Percentiles rank a stretch among this genome's conserved stretches.
phyloP scores from a whole-genome alignment of 768 basidiomycete genomes.

The Podaxis pistillaris region DNA sequence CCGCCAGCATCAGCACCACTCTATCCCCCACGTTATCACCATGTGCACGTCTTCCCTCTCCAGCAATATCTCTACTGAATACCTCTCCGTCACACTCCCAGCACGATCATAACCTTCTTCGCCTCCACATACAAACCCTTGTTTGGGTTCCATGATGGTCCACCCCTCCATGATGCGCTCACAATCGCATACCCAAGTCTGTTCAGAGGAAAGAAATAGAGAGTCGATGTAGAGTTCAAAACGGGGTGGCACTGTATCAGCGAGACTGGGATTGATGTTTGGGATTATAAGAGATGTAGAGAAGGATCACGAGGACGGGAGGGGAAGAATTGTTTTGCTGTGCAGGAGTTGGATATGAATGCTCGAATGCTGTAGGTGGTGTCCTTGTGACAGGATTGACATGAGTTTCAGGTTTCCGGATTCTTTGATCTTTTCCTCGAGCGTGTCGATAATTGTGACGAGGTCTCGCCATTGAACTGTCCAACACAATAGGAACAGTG shows the following conservation, averaged over 20 bases:
- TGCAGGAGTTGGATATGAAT: constrained; percentile 64
- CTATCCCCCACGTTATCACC: not conserved
- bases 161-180: constrained; percentile 85
- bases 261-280: constrained; percentile 80
- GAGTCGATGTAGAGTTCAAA: constrained; percentile 79
- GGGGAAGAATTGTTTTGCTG: constrained; percentile 77
- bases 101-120: constrained; percentile 74
- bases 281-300: constrained; percentile 50
- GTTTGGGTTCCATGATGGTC: constrained; percentile 82
- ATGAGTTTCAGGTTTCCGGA: constrained; percentile 46
- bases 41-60: constrained; percentile 29
- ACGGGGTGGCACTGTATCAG: constrained; percentile 65
- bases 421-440: constrained; percentile 70
- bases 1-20: not conserved
- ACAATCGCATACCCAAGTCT: constrained; percentile 75
- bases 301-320: constrained; percentile 69
- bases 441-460: not conserved
- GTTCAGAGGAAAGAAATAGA: constrained; percentile 60
- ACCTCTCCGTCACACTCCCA: constrained; percentile 68
- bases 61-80: constrained; percentile 20
- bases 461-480: not conserved
- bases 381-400: not conserved
- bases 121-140: constrained; percentile 67
- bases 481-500: too few species aligned
- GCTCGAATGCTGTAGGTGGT: not conserved